Percentiles rank a stretch among this genome's conserved stretches.
Conservation (phyloP, 306 rosid species). For the Quercus parvula region DNA sequence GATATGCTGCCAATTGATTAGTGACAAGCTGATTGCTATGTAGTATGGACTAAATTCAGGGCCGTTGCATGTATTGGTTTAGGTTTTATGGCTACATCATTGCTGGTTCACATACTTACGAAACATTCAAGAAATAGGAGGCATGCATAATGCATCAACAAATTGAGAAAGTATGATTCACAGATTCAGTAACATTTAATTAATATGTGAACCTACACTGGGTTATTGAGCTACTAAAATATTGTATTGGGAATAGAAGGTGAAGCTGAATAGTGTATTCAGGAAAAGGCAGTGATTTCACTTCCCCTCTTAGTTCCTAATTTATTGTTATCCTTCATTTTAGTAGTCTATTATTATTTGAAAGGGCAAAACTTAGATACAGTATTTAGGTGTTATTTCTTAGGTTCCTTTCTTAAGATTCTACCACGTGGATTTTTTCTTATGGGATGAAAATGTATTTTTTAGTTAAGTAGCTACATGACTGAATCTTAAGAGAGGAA, state of each 20-base stretch:
- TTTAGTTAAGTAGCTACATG: too few relatives aligned
- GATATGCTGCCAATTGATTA: background rate
- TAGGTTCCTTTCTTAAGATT: too few relatives aligned
- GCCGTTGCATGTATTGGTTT: background rate
- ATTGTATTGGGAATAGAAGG: conserved; percentile 24
- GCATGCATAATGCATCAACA: conserved; percentile 1
- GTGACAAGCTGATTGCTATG: background rate
- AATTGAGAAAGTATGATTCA: conserved; percentile 17
- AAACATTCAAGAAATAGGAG: background rate
- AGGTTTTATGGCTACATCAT: background rate
- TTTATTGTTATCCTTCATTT: conserved; percentile 27
- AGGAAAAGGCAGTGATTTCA: conserved; percentile 17
- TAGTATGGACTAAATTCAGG: background rate
- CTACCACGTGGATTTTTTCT: fast-evolving
- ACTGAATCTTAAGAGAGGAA: fast-evolving
- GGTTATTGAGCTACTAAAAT: conserved; percentile 34
- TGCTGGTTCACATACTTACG: background rate
- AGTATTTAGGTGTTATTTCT: fast-evolving
- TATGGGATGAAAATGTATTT: too few relatives aligned
- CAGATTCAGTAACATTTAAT: conserved; percentile 1
- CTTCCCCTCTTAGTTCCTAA: conserved; percentile 27
- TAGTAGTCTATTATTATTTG: conserved; percentile 14
- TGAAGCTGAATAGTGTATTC: conserved; percentile 15
- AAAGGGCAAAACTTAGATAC: background rate
- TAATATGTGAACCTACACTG: conserved; percentile 29